Percentiles rank a stretch among this genome's conserved stretches.
These are phyloP conservation scores for Penicillium sp. DNA, from an alignment of 2,329 filamentous ascomycete species.

Conservation along the genomic window DNA sequence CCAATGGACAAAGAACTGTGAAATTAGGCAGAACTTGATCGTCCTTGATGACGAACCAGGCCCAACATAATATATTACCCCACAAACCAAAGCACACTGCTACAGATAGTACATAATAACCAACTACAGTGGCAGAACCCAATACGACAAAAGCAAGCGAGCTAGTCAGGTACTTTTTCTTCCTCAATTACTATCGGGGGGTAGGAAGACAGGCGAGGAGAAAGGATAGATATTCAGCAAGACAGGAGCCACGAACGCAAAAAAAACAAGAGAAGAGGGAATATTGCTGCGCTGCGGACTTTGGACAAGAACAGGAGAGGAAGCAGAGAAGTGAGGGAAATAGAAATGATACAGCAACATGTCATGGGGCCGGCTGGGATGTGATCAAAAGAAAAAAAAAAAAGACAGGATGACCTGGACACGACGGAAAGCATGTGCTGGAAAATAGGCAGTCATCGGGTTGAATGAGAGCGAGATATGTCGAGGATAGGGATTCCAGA, in stretches of 20 bases:
- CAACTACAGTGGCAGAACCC: background rate
- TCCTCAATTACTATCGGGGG: constrained; percentile 36
- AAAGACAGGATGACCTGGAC: constrained; percentile 14
- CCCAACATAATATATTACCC: background rate
- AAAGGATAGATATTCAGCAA: constrained; percentile 27
- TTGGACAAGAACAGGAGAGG: constrained; percentile 31
- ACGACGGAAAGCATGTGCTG: constrained; percentile 6
- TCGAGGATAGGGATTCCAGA: background rate
- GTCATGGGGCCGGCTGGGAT: constrained; percentile 19
- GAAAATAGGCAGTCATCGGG: constrained; percentile 9
- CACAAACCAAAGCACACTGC: background rate
- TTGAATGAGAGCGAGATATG: constrained; percentile 6
- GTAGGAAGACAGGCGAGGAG: constrained; percentile 30
- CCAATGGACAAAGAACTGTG: background rate
- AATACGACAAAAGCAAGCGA: constrained; percentile 4
- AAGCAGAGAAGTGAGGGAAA: constrained; percentile 24
- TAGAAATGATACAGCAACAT: constrained; percentile 26
- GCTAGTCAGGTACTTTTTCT: constrained; percentile 27
- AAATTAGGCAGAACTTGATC: background rate
- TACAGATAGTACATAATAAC: background rate
- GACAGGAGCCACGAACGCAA: constrained; percentile 25
- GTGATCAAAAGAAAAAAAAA: constrained; percentile 17
- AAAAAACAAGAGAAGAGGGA: constrained; percentile 39
- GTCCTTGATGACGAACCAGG: background rate
- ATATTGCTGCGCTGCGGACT: constrained; percentile 44